These are phyloP conservation scores for Sesbania bispinosa DNA, from an alignment of 306 rosid genomes.

Conservation along the genomic window DNA sequence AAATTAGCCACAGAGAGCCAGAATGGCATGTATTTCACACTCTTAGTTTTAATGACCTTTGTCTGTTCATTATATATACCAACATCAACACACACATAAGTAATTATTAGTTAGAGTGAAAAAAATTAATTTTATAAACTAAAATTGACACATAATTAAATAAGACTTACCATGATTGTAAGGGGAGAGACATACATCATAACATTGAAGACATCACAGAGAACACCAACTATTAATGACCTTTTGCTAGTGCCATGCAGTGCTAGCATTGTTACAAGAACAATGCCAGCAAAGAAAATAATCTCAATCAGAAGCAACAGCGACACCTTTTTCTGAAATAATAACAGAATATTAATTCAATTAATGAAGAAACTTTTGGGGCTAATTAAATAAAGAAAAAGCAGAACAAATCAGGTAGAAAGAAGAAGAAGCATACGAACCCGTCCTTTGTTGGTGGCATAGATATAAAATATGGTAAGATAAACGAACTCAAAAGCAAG, in stretches of 20 bases:
- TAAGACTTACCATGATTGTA: background rate
- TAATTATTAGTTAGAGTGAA: no score
- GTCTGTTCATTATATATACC: background rate
- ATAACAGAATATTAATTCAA: no score
- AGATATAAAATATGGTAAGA: background rate
- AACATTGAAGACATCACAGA: background rate
- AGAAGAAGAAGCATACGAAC: background rate
- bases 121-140: no score
- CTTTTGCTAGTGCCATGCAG: background rate
- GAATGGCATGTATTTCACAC: background rate
- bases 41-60: background rate
- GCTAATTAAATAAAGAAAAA: no score
- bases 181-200: background rate
- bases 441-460: background rate
- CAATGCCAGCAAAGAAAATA: background rate
- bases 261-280: background rate
- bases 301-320: background rate
- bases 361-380: no score
- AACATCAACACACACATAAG: no score
- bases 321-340: background rate
- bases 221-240: background rate
- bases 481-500: background rate
- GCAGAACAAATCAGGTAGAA: no score
- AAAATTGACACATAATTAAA: no score
- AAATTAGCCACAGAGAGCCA: background rate